Conservation (phyloP, 257 asterid species). For the Verbascum thapsus region DNA sequence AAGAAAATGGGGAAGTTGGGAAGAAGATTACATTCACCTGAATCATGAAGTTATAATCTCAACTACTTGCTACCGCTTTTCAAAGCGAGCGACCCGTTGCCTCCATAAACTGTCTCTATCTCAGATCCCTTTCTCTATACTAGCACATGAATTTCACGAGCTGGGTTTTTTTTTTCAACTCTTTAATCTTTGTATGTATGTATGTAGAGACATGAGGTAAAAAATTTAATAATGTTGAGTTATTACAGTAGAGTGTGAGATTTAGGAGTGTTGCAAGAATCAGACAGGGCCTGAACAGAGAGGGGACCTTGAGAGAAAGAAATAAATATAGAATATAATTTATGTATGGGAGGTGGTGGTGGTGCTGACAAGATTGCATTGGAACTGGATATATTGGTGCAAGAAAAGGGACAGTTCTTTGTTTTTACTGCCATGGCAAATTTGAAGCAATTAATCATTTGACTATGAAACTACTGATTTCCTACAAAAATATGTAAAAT, state of each 20-base stretch:
- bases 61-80: constrained; percentile 34
- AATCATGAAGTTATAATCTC: constrained; percentile 51
- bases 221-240: not conserved
- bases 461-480: too few relatives aligned
- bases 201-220: not conserved
- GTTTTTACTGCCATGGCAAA: constrained; percentile 10
- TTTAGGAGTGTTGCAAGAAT: constrained; percentile 36
- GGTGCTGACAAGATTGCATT: constrained; percentile 20
- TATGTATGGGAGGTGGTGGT: constrained; percentile 14
- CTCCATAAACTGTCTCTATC: constrained; percentile 38
- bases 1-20: constrained; percentile 24
- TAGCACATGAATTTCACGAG: constrained; percentile 56
- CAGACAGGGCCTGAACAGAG: too few relatives aligned
- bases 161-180: constrained; percentile 33
- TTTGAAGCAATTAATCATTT: too few relatives aligned
- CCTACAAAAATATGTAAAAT: too few relatives aligned
- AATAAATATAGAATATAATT: constrained; percentile 11
- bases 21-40: constrained; percentile 74
- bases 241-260: constrained; percentile 40
- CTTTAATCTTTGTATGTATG: not conserved
- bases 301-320: constrained; percentile 22
- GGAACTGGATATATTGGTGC: constrained; percentile 8
- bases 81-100: constrained; percentile 52
- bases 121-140: constrained; percentile 57
- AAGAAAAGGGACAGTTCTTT: constrained; percentile 11